phyloP scores from a whole-genome alignment of 2,329 filamentous ascomycete species.

The Daldinia sp. region DNA sequence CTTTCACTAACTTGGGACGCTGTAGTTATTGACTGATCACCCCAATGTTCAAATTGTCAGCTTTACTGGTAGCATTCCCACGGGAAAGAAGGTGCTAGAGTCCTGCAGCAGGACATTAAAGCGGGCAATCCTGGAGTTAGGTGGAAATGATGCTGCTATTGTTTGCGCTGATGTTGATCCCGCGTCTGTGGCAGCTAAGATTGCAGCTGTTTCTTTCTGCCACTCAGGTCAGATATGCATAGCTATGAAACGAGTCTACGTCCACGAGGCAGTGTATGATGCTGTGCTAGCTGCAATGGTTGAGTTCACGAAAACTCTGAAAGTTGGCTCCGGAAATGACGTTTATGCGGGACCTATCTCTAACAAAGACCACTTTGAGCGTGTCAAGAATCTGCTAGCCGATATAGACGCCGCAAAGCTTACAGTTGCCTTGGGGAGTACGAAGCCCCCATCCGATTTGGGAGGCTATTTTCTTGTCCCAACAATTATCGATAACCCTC shows the following conservation, averaged over 20 bases:
- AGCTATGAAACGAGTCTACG: neutral
- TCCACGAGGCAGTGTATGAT: neutral
- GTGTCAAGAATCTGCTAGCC: neutral
- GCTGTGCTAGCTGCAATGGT: neutral
- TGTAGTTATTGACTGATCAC: neutral
- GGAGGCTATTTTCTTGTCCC: neutral
- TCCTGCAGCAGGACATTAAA: neutral
- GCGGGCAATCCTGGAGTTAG: neutral
- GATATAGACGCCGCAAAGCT: neutral
- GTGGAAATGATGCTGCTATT: neutral
- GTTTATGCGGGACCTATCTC: neutral
- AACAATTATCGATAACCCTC: slow-evolving; percentile 1
- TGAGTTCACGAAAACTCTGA: neutral
- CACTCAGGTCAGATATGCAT: neutral
- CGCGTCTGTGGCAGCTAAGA: neutral
- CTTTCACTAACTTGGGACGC: neutral
- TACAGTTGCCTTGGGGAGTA: neutral
- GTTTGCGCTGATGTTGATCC: neutral
- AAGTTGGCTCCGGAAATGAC: neutral
- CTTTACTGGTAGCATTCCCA: neutral
- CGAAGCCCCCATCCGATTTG: neutral
- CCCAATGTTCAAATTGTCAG: neutral
- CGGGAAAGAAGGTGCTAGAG: neutral
- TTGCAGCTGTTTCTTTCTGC: neutral
- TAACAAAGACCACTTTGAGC: neutral